Base-by-base conservation (phyloP, 2,329 filamentous ascomycete genomes). In the Exophiala spinifera region DNA sequence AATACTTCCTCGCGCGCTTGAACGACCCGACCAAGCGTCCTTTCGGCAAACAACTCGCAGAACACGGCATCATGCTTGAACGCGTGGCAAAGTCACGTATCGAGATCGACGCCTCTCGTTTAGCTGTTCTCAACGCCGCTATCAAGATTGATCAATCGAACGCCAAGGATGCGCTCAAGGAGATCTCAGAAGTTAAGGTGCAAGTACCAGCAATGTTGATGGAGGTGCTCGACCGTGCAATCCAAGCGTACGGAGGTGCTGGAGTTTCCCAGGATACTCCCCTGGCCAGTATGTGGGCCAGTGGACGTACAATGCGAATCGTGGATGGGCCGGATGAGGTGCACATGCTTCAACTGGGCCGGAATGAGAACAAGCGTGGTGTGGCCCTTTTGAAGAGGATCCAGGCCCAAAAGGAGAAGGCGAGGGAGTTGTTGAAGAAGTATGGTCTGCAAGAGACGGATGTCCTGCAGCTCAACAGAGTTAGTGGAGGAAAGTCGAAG, bases 251-350 rank as follows among this genome's bases (percentile, higher is more conserved):
- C 66, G 94, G 94, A 56, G 94, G 86, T 56, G 90, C 88, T 3
- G 94, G 94, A 69, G 87, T 99, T 46, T 88, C 84, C 67, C 94
- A 97, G 77, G 94, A 99, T 68, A 97, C 94, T 1, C 94, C 94
- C 17, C 77, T 99, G 61, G 91, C 91, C 11, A 80, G 79, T 69
- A 63, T 63, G 60, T 64, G 62, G 62, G 86, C 91, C 83, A 95
- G 89, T 85, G 88, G 91, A 66, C 79, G 91, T 55, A 96, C 91
- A 5, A 79, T 96, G 72, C 80, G 89, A 57, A 83, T 96, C 63
- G 91, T 90, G 0, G 94, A 99, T 72, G 94, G 94, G 0, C 94
- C 94, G 0, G 94, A 99, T 73, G 94, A 99, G 82, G 94, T 97
- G 60, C 94, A 95, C 70, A 74, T 91, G 75, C 59, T 78, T 71